Base-by-base conservation (phyloP, 2,329 filamentous ascomycete genomes). In the Akanthomyces lecanii region DNA sequence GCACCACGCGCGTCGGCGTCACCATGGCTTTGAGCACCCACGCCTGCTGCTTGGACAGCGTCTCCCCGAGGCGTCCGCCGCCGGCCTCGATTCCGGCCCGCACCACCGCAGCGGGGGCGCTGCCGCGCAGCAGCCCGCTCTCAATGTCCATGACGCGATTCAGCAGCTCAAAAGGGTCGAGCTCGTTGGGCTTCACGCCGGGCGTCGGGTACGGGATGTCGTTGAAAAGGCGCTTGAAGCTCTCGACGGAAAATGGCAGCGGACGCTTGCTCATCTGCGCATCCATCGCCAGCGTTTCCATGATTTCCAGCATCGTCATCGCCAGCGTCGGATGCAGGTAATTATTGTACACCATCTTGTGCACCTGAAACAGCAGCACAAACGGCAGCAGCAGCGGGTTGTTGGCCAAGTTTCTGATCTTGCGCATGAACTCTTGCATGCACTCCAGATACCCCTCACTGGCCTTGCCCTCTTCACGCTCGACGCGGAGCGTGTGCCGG, bases 281-380 rank as follows among this genome's bases (percentile, higher is more conserved):
- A 48, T 53, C 69, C 1, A 30, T 18, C 4, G 74, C 73, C 0
- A 77, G 66, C 0, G 66, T 47, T 4, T 73, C 70, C 1, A 89
- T 74, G 1, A 76, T 66, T 0, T 74, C 69, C 1, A 86, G 71
- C 5, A 91, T 69, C 1, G 70, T 65, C 0, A 77, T 53, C 0
- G 85, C 83, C 1, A 75, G 82, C 0, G 69, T 67, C 0, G 89
- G 88, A 14, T 84, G 76, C 1, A 92, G 76, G 61, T 82, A 85
- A 25, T 83, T 85, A 66, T 89, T 89, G 68, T 81, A 78, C 0
- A 86, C 84, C 5, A 93, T 74, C 18, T 80, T 81, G 57, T 89
- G 82, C 5, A 90, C 75, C 67, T 90, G 87, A 68, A 86, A 89
- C 6, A 84, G 76, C 1, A 87, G 69, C 0, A 74, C 71, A 65